A percentile compares a stretch with the other conserved stretches of the same genome.
Conservation (phyloP, 208 protist genomes). For the Wallacemonas sp. region DNA sequence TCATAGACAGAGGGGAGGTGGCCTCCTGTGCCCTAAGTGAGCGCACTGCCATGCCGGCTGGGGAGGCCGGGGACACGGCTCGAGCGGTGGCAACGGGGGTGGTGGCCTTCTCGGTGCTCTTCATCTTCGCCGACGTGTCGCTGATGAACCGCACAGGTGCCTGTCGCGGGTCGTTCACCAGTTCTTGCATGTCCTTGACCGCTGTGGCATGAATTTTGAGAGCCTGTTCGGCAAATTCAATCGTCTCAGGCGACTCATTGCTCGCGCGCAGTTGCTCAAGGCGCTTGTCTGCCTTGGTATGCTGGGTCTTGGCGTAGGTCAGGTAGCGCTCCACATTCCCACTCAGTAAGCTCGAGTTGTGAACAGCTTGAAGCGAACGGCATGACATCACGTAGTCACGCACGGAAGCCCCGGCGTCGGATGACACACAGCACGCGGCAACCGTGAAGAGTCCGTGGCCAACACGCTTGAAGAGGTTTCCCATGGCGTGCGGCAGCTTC, state of each 20-base stretch:
- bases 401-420: not conserved
- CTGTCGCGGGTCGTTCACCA: constrained; percentile 11
- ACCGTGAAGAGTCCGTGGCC: constrained; percentile 28
- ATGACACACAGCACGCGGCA: constrained; percentile 13
- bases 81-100: too few relatives aligned
- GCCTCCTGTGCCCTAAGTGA: too few relatives aligned
- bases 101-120: too few relatives aligned
- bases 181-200: not conserved
- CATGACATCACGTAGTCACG: constrained; percentile 2
- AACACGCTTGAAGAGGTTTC: constrained; percentile 20
- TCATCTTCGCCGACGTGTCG: not conserved
- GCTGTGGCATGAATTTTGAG: not conserved
- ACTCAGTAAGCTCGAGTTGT: constrained; percentile 12
- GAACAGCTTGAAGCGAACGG: constrained; percentile 16
- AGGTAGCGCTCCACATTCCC: constrained; percentile 23
- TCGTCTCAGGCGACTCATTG: not conserved
- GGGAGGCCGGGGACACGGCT: too few relatives aligned
- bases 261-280: not conserved
- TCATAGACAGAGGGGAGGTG: too few relatives aligned
- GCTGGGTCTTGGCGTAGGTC: constrained; percentile 8
- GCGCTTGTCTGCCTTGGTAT: not conserved
- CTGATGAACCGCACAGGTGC: constrained; percentile 11
- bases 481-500: constrained; percentile 10
- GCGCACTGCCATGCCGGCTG: too few relatives aligned
- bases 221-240: not conserved